Conservation (phyloP, 1,139 yeast genomes). For the Casaregolazyma lundiana region DNA sequence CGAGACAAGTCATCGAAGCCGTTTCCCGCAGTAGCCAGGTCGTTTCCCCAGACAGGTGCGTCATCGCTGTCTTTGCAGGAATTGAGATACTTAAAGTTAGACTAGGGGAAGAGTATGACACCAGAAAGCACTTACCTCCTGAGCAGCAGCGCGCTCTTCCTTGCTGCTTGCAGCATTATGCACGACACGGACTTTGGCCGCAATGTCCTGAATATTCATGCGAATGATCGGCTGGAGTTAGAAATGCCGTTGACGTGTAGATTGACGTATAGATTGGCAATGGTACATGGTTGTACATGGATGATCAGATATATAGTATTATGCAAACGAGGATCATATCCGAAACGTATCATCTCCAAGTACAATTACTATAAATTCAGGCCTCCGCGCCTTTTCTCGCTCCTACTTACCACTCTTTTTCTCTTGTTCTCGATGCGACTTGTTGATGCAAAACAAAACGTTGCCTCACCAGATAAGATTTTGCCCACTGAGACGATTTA, state of each 20-base stretch:
- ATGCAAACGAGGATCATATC: too few species aligned
- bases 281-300: too few species aligned
- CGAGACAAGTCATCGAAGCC: slow-evolving; percentile 68
- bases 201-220: slow-evolving; percentile 61
- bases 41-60: slow-evolving; percentile 92
- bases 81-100: slow-evolving; percentile 53
- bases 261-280: too few species aligned
- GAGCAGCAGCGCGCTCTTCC: slow-evolving; percentile 38
- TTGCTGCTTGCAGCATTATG: slow-evolving; percentile 71
- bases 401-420: too few species aligned
- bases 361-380: too few species aligned
- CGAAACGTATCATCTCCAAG: too few species aligned
- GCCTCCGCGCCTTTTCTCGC: too few species aligned
- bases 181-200: slow-evolving; percentile 47
- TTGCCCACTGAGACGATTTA: background rate
- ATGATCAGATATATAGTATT: too few species aligned
- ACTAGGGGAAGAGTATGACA: slow-evolving; percentile 4
- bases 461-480: slow-evolving; percentile 1
- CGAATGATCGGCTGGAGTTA: slow-evolving; percentile 3
- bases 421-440: too few species aligned
- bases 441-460: background rate
- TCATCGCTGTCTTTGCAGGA: slow-evolving; percentile 70
- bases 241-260: too few species aligned
- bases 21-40: slow-evolving; percentile 47
- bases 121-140: slow-evolving; percentile 31